These are phyloP conservation scores for Discostella pseudostelligera DNA, from an alignment of 108 stramenopile genomes.

Conservation along the genomic window DNA sequence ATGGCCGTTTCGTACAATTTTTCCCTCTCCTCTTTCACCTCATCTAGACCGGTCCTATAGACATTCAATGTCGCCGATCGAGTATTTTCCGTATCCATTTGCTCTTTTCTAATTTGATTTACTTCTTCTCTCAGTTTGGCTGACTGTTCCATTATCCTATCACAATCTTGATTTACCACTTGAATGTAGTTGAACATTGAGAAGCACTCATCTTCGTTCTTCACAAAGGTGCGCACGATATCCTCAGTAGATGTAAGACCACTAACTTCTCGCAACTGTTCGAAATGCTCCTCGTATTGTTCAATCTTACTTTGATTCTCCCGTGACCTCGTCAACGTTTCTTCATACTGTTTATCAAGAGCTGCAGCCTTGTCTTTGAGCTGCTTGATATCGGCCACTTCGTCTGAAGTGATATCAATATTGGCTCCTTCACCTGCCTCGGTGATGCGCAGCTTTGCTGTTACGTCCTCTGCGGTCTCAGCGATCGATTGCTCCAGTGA, in stretches of 20 bases:
- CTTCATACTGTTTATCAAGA: conserved; percentile 42
- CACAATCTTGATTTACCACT: conserved; percentile 68
- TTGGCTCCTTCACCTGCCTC: conserved; percentile 9
- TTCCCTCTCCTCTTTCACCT: conserved; percentile 47
- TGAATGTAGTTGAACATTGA: conserved; percentile 76
- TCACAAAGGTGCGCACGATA: conserved; percentile 34
- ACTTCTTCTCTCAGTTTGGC: conserved; percentile 51
- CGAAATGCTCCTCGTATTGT: conserved; percentile 29
- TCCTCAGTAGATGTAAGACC: conserved; percentile 38
- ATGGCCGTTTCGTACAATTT: conserved; percentile 38
- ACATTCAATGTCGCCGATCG: conserved; percentile 46
- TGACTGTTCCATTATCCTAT: conserved; percentile 46
- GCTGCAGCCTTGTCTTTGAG: conserved; percentile 31
- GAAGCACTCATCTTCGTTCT: conserved; percentile 70
- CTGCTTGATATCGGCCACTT: conserved; percentile 29
- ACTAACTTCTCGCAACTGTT: conserved; percentile 41
- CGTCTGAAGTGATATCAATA: conserved; percentile 3
- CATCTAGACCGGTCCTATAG: conserved; percentile 44
- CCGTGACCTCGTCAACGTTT: conserved; percentile 13
- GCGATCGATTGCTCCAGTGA: conserved; percentile 62
- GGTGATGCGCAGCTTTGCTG: conserved; percentile 19
- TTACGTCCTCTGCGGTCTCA: conserved; percentile 49
- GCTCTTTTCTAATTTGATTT: conserved; percentile 46
- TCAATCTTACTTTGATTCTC: conserved; percentile 39
- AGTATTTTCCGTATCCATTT: conserved; percentile 51